Evolutionary conservation across 495 filamentous ascomycete genomes (phyloP).

Genomic region (Pyrenula massariospora): DNA sequence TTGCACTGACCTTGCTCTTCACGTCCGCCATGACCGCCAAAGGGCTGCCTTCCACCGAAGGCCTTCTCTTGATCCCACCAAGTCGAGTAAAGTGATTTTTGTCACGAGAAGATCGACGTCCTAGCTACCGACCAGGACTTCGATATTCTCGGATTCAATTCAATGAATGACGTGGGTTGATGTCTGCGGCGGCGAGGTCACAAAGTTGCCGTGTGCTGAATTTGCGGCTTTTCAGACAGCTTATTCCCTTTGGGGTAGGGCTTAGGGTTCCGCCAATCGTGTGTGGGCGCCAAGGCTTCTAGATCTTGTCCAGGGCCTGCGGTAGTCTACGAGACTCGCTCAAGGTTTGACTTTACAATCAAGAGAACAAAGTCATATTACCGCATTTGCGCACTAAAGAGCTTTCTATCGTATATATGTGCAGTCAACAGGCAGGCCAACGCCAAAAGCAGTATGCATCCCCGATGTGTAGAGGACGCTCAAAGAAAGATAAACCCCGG

Average conservation of each 20-base stretch:
- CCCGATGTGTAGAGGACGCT: too few species aligned
- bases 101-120: not conserved
- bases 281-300: not conserved
- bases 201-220: not conserved
- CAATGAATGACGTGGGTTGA: not conserved
- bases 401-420: too few species aligned
- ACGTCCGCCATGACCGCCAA: slow-evolving; percentile 16
- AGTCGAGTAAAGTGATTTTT: not conserved
- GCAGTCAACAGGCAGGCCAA: too few species aligned
- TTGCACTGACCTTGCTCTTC: slow-evolving; percentile 14
- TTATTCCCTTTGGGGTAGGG: not conserved
- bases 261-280: not conserved
- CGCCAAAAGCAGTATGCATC: too few species aligned
- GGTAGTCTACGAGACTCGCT: too few species aligned
- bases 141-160: not conserved
- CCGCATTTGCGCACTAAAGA: too few species aligned
- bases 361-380: too few species aligned
- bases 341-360: too few species aligned
- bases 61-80: slow-evolving; percentile 13
- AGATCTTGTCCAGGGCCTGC: too few species aligned
- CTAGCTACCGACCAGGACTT: not conserved
- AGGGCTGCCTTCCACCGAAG: slow-evolving; percentile 16
- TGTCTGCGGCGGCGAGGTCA: not conserved
- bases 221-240: not conserved
- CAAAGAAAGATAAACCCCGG: too few species aligned